These are phyloP conservation scores for Omphalotus guepiniiformis DNA, from an alignment of 768 basidiomycete genomes.

Conservation along the genomic window DNA sequence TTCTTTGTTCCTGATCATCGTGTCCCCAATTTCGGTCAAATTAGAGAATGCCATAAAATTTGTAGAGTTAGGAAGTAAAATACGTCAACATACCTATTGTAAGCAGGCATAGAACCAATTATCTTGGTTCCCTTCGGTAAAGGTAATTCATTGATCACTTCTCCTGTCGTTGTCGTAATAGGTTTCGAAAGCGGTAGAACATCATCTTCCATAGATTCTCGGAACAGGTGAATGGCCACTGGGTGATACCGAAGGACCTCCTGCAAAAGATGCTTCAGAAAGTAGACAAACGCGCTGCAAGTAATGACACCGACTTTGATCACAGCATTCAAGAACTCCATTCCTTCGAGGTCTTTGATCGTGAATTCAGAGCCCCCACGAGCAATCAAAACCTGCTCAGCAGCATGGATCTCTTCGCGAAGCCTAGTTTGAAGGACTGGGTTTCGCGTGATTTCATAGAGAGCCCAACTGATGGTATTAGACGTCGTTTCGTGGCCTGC, in stretches of 20 bases:
- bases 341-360: slow-evolving; percentile 41
- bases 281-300: not conserved
- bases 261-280: slow-evolving; percentile 20
- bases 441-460: slow-evolving; percentile 2
- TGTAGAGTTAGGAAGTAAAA: slow-evolving; percentile 22
- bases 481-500: slow-evolving; percentile 1
- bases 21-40: not conserved
- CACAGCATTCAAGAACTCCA: slow-evolving; percentile 45
- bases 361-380: slow-evolving; percentile 29
- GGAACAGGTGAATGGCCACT: slow-evolving; percentile 28
- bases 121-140: slow-evolving; percentile 33
- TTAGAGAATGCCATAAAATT: slow-evolving; percentile 10
- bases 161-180: slow-evolving; percentile 28
- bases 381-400: not conserved
- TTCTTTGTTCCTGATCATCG: slow-evolving; percentile 20
- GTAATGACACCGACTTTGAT: slow-evolving; percentile 32
- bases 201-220: slow-evolving; percentile 41
- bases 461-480: slow-evolving; percentile 4
- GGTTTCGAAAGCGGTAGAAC: slow-evolving; percentile 39
- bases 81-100: slow-evolving; percentile 29
- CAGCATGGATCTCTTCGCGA: slow-evolving; percentile 2
- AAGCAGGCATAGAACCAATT: slow-evolving; percentile 29
- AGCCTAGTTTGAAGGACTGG: not conserved
- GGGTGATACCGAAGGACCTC: slow-evolving; percentile 44
- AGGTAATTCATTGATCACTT: slow-evolving; percentile 25